Percentiles rank a stretch among this genome's conserved stretches.
Evolutionary conservation across 1,139 yeast species (phyloP).

Genomic region (Protomyces lactucae-debilis): DNA sequence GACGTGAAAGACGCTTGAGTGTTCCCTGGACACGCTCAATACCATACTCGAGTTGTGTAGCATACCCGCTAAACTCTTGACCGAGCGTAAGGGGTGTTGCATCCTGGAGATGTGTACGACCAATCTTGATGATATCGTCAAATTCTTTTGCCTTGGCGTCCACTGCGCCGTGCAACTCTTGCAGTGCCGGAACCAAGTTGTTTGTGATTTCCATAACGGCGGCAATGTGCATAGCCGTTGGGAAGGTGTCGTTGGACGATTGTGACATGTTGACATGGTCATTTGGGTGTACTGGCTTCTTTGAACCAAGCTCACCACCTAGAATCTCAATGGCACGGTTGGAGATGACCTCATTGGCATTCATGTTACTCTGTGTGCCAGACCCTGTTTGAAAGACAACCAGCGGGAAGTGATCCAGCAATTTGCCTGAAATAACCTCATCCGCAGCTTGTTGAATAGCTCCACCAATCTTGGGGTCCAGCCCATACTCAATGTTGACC

Average conservation of each 20-base stretch:
- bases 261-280: constrained; percentile 99
- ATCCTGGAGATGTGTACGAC: constrained; percentile 97
- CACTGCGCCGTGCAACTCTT: constrained; percentile 69
- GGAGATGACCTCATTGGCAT: constrained; percentile 64
- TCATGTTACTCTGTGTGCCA: constrained; percentile 96
- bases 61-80: constrained; percentile 96
- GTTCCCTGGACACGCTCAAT: constrained; percentile 74
- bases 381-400: constrained; percentile 99
- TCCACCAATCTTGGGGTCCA: constrained; percentile 74
- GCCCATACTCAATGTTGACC: constrained; percentile 78
- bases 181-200: constrained; percentile 72
- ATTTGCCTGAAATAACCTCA: constrained; percentile 87
- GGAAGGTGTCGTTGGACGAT: constrained; percentile 95
- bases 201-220: constrained; percentile 83
- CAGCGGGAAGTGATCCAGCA: constrained; percentile 90
- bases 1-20: constrained; percentile 67
- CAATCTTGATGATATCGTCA: constrained; percentile 84
- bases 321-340: constrained; percentile 94
- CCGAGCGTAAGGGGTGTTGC: constrained; percentile 98
- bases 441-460: constrained; percentile 93
- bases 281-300: constrained; percentile 93
- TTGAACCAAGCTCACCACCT: constrained; percentile 88
- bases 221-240: constrained; percentile 99
- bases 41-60: constrained; percentile 86
- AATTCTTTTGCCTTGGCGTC: constrained; percentile 76